These are phyloP conservation scores for Podospora didyma DNA, from an alignment of 495 filamentous ascomycete species.

Conservation along the genomic window DNA sequence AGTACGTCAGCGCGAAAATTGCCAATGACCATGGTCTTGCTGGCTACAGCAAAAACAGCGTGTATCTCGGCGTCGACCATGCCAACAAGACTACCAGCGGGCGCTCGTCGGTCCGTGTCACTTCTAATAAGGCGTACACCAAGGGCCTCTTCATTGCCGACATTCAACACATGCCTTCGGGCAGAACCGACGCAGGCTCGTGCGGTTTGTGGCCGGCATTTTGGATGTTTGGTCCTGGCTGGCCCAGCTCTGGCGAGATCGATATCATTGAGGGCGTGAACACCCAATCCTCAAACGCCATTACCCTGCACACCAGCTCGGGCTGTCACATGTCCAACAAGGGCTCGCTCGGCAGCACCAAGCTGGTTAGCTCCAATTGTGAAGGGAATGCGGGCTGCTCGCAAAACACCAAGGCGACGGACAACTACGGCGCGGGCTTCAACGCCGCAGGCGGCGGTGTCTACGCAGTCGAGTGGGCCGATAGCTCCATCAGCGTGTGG, in stretches of 20 bases:
- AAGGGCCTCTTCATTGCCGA: constrained; percentile 71
- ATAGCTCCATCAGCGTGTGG: constrained; percentile 64
- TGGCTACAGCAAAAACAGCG: constrained; percentile 44
- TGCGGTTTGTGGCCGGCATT: constrained; percentile 63
- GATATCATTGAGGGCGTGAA: constrained; percentile 92
- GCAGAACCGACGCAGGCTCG: constrained; percentile 18
- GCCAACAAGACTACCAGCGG: constrained; percentile 46
- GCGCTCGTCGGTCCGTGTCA: constrained; percentile 65
- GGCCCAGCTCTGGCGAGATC: constrained; percentile 81
- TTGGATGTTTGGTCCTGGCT: constrained; percentile 71
- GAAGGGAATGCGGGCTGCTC: constrained; percentile 49
- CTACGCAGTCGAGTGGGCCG: constrained; percentile 75
- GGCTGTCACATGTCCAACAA: constrained; percentile 55
- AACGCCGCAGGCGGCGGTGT: constrained; percentile 71
- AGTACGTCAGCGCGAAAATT: constrained; percentile 54
- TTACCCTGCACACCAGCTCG: constrained; percentile 70
- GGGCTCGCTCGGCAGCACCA: constrained; percentile 44
- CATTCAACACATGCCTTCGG: constrained; percentile 70
- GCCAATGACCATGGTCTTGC: constrained; percentile 57
- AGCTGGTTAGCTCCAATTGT: constrained; percentile 42
- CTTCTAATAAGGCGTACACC: constrained; percentile 63
- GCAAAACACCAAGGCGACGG: constrained; percentile 37
- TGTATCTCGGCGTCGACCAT: constrained; percentile 55
- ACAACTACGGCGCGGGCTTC: constrained; percentile 65
- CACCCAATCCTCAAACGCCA: constrained; percentile 54